Evolutionary conservation across 306 rosid species (phyloP).

Genomic region (Lathyrus aphaca): DNA sequence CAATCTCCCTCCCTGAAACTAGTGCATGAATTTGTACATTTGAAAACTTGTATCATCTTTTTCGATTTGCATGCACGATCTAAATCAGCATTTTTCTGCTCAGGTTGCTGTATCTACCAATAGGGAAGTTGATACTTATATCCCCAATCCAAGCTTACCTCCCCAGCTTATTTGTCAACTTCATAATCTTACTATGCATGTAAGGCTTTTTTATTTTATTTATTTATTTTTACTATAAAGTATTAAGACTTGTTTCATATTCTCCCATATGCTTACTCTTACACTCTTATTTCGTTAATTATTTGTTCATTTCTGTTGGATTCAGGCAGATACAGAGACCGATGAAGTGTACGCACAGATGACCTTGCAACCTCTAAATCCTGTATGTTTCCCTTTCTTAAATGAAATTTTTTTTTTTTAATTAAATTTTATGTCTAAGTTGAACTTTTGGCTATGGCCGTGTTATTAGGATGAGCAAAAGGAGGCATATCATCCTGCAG

Average conservation of each 20-base stretch:
- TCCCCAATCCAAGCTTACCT: constrained; percentile 56
- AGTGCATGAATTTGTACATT: constrained; percentile 11
- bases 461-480: constrained; percentile 56
- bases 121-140: constrained; percentile 57
- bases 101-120: constrained; percentile 54
- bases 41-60: constrained; percentile 9
- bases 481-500: constrained; percentile 54
- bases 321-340: constrained; percentile 92
- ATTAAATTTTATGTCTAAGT: constrained; percentile 16
- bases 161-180: constrained; percentile 92
- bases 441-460: constrained; percentile 25
- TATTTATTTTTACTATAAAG: not conserved
- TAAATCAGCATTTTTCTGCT: constrained; percentile 36
- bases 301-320: constrained; percentile 29
- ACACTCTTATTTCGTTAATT: constrained; percentile 19
- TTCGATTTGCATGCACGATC: constrained; percentile 15
- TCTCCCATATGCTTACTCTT: constrained; percentile 21
- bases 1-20: not conserved
- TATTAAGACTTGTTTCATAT: constrained; percentile 25
- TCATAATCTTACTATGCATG: constrained; percentile 95
- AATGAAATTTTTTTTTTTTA: constrained; percentile 7
- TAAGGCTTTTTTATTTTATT: constrained; percentile 51
- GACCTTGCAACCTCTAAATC: constrained; percentile 91
- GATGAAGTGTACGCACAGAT: constrained; percentile 94
- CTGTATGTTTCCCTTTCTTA: constrained; percentile 55